Percentiles rank a stretch among this genome's conserved stretches.
These are phyloP conservation scores for Penicillium silybi DNA, from an alignment of 495 filamentous ascomycete genomes.

Conservation along the genomic window DNA sequence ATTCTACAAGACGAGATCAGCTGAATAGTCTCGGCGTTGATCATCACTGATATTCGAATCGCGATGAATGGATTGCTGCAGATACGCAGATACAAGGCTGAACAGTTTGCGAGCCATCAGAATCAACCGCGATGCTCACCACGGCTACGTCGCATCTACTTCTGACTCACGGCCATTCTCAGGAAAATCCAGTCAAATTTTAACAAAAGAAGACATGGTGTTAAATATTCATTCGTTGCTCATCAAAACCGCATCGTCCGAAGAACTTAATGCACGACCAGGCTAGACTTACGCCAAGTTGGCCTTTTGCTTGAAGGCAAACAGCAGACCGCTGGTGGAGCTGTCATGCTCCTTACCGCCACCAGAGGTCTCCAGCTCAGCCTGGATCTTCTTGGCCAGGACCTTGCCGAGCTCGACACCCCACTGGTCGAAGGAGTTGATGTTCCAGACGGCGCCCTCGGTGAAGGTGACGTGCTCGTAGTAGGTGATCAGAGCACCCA, in stretches of 20 bases:
- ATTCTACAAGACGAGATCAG: neutral
- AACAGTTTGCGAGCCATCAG: neutral
- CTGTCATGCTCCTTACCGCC: slow-evolving; percentile 70
- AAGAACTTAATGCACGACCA: slow-evolving; percentile 4
- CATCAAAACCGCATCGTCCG: slow-evolving; percentile 20
- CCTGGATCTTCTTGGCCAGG: slow-evolving; percentile 84
- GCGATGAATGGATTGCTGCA: neutral
- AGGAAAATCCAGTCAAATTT: neutral
- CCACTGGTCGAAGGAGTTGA: slow-evolving; percentile 99
- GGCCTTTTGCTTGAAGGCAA: slow-evolving; percentile 74
- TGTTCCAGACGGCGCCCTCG: slow-evolving; percentile 97
- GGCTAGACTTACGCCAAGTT: slow-evolving; percentile 36
- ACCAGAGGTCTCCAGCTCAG: slow-evolving; percentile 72
- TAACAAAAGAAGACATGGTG: neutral
- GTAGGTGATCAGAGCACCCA: slow-evolving; percentile 95
- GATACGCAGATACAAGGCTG: neutral
- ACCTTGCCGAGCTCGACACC: slow-evolving; percentile 97
- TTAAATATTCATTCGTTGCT: slow-evolving; percentile 27
- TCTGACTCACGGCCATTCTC: neutral
- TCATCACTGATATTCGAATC: neutral
- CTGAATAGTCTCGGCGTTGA: neutral
- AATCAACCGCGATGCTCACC: neutral
- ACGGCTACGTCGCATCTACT: neutral
- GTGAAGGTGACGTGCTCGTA: slow-evolving; percentile 99
- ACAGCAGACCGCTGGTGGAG: slow-evolving; percentile 83